A percentile compares a stretch with the other conserved stretches of the same genome.
phyloP scores from a whole-genome alignment of 352 stramenopile species.

The Phytophthora nicotianae region DNA sequence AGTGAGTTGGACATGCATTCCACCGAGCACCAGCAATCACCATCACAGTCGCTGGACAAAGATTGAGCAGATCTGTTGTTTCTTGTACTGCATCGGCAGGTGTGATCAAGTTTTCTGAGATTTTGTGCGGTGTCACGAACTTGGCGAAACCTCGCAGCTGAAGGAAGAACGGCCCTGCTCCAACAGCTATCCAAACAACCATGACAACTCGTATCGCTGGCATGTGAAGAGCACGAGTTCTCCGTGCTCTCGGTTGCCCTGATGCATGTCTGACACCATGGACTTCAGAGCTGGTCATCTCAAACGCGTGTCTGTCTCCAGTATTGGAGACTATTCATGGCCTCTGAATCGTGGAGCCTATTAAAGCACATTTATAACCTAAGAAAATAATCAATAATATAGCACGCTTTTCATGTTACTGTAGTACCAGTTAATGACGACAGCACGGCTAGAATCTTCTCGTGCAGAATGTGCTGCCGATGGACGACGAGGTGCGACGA shows the following conservation, averaged over 20 bases:
- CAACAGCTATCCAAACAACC: slow-evolving; percentile 24
- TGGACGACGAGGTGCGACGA: too few species aligned
- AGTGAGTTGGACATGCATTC: slow-evolving; percentile 14
- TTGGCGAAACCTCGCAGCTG: slow-evolving; percentile 30
- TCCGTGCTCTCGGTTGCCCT: background rate
- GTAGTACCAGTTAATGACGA: too few species aligned
- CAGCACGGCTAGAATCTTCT: too few species aligned
- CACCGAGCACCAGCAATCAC: slow-evolving; percentile 13
- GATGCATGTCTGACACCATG: background rate
- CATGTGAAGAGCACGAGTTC: slow-evolving; percentile 3
- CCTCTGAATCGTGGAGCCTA: too few species aligned
- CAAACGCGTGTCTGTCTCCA: background rate
- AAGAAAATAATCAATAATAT: too few species aligned
- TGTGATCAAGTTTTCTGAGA: slow-evolving; percentile 21
- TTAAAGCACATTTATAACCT: too few species aligned
- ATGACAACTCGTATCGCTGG: slow-evolving; percentile 13
- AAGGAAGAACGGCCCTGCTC: slow-evolving; percentile 24
- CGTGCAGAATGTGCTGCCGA: too few species aligned
- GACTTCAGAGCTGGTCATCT: background rate
- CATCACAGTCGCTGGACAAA: slow-evolving; percentile 17
- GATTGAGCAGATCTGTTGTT: slow-evolving; percentile 3
- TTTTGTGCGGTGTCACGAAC: slow-evolving; percentile 32
- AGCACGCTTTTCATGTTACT: too few species aligned
- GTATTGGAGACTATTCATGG: background rate
- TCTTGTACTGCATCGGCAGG: background rate